A percentile compares a stretch with the other conserved stretches of the same genome.
phyloP scores from a whole-genome alignment of 2,329 filamentous ascomycete genomes.

The Nectriaceae sp. region DNA sequence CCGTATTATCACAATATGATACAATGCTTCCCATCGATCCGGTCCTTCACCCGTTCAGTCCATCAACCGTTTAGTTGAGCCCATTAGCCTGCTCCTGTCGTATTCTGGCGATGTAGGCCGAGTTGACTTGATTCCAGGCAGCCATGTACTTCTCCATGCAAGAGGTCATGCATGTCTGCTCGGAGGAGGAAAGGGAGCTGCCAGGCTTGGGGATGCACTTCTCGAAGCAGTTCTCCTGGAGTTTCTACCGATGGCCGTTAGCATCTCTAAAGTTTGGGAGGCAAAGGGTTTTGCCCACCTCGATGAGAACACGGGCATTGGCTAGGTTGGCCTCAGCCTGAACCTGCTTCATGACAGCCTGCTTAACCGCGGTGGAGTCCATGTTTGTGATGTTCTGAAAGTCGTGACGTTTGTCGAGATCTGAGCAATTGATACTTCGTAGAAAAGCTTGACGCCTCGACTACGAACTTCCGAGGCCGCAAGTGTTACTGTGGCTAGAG shows the following conservation, averaged over 20 bases:
- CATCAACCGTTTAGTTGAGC: slow-evolving; percentile 9
- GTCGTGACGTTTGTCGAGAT: slow-evolving; percentile 19
- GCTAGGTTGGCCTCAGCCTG: slow-evolving; percentile 64
- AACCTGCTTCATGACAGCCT: slow-evolving; percentile 66
- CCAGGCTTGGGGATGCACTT: slow-evolving; percentile 74
- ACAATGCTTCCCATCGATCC: slow-evolving; percentile 19
- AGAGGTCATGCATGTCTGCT: slow-evolving; percentile 69
- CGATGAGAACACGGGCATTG: slow-evolving; percentile 71
- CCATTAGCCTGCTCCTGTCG: slow-evolving; percentile 55
- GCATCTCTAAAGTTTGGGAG: slow-evolving; percentile 1
- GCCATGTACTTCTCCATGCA: slow-evolving; percentile 88
- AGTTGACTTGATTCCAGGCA: slow-evolving; percentile 75
- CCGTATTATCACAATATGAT: slow-evolving; percentile 28
- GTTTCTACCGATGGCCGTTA: slow-evolving; percentile 55
- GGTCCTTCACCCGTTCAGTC: slow-evolving; percentile 2
- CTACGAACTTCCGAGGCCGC: not conserved
- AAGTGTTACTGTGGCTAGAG: not conserved
- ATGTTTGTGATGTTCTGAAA: slow-evolving; percentile 40
- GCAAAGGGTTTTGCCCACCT: slow-evolving; percentile 45
- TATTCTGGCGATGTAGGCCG: slow-evolving; percentile 64
- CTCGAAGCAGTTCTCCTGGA: slow-evolving; percentile 81
- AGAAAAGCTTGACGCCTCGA: slow-evolving; percentile 1
- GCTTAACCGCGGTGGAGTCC: slow-evolving; percentile 61
- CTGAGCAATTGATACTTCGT: slow-evolving; percentile 11
- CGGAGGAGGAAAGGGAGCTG: slow-evolving; percentile 63